Conservation (phyloP, 805 yeast species). For the Ogataea trehaloabstinens region DNA sequence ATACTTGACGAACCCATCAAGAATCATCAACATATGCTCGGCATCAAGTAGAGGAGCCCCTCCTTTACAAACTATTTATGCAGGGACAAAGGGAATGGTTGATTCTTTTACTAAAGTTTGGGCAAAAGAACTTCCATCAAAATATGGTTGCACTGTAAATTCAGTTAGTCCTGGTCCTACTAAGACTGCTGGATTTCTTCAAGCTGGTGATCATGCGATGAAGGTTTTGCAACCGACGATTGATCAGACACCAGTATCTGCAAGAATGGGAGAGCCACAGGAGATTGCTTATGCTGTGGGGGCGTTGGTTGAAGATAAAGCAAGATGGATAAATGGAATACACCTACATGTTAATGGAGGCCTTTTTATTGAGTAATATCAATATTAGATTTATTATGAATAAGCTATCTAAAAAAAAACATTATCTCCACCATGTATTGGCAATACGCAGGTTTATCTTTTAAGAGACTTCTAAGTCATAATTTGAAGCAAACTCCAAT, state of each 20-base stretch:
- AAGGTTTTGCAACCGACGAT: constrained; percentile 11
- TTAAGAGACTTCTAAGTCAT: too few relatives aligned
- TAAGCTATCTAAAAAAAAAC: background rate
- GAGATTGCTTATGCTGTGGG: constrained; percentile 11
- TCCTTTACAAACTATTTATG: constrained; percentile 7
- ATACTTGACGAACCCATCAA: constrained; percentile 7
- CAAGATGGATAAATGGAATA: constrained; percentile 11
- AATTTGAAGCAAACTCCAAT: too few relatives aligned
- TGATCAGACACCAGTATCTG: constrained; percentile 6
- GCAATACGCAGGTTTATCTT: too few relatives aligned
- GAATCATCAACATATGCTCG: constrained; percentile 7
- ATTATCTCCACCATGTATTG: too few relatives aligned
- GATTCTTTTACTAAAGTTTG: constrained; percentile 12
- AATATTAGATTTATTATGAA: too few relatives aligned
- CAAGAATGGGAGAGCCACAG: constrained; percentile 10
- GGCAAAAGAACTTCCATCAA: constrained; percentile 11
- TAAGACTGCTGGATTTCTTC: constrained; percentile 8
- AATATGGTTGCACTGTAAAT: constrained; percentile 11
- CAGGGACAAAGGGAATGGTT: constrained; percentile 12
- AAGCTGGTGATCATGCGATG: constrained; percentile 12
- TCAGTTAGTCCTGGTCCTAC: constrained; percentile 12
- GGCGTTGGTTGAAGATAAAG: constrained; percentile 5
- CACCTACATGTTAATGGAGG: constrained; percentile 12
- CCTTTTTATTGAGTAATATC: constrained; percentile 6
- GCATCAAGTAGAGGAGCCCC: constrained; percentile 11